A percentile compares a stretch with the other conserved stretches of the same genome.
Evolutionary conservation across 176 grass and related monocot species (phyloP).

Genomic region (Chrysopogon serrulatus): DNA sequence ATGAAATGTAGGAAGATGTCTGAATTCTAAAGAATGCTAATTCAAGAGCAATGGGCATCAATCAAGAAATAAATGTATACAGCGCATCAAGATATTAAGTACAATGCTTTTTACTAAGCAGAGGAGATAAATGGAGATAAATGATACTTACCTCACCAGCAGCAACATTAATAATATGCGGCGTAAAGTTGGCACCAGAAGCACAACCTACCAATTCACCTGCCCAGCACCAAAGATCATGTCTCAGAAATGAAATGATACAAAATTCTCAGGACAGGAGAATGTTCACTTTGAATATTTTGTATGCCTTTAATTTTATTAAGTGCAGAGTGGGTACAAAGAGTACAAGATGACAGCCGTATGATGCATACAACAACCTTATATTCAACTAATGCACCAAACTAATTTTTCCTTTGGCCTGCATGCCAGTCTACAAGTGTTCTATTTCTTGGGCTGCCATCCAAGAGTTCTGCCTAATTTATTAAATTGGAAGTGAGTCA

Average conservation of each 20-base stretch:
- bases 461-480: background rate
- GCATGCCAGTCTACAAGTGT: background rate
- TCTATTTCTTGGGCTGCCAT: background rate
- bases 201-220: slow-evolving; percentile 70
- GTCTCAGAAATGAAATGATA: background rate
- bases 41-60: background rate
- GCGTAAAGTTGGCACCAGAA: slow-evolving; percentile 83
- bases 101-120: background rate
- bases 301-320: background rate
- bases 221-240: slow-evolving; percentile 24
- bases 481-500: too few species aligned
- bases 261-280: background rate
- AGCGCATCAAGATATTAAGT: background rate
- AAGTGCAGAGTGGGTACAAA: background rate
- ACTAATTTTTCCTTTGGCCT: background rate
- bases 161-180: slow-evolving; percentile 83
- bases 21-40: background rate
- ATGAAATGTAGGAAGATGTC: background rate
- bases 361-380: background rate
- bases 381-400: background rate
- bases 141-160: slow-evolving; percentile 71
- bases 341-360: background rate
- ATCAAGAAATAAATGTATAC: background rate
- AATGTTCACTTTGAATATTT: background rate
- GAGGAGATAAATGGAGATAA: background rate